A percentile compares a stretch with the other conserved stretches of the same genome.
Conservation (phyloP, 176 grass and related monocot species). For the Cocos nucifera region DNA sequence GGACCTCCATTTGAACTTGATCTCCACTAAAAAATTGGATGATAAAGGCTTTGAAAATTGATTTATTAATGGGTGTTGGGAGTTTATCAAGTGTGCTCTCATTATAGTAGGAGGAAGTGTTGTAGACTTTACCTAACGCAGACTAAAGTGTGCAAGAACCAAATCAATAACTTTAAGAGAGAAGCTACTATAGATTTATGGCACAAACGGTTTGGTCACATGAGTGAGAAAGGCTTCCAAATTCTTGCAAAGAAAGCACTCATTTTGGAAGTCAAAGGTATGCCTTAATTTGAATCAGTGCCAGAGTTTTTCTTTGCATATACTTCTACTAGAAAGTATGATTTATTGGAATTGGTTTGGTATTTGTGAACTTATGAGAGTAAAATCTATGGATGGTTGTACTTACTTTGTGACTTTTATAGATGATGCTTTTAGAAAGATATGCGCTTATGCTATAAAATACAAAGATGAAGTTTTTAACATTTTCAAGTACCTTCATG, state of each 20-base stretch:
- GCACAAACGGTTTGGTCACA: background rate
- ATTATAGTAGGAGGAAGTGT: background rate
- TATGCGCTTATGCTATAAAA: too few species aligned
- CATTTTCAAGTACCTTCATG: too few species aligned
- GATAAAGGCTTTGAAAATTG: background rate
- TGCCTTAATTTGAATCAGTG: background rate
- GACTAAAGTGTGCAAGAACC: background rate
- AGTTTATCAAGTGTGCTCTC: background rate
- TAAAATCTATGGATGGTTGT: too few species aligned
- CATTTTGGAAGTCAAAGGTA: background rate
- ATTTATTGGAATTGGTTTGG: too few species aligned
- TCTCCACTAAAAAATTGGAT: background rate
- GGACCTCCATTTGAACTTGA: background rate
- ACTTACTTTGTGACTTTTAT: too few species aligned
- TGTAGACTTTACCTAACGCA: background rate
- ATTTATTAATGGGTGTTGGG: background rate
- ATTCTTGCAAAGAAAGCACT: background rate
- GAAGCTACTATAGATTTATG: background rate
- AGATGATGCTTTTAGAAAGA: too few species aligned
- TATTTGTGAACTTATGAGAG: too few species aligned
- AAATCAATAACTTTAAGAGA: background rate
- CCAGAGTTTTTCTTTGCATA: conserved; percentile 2
- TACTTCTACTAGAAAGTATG: too few species aligned
- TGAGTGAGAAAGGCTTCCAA: background rate
- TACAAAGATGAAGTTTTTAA: too few species aligned